Conservation (phyloP, 2,329 filamentous ascomycete genomes). For the Albifimbria verrucaria region DNA sequence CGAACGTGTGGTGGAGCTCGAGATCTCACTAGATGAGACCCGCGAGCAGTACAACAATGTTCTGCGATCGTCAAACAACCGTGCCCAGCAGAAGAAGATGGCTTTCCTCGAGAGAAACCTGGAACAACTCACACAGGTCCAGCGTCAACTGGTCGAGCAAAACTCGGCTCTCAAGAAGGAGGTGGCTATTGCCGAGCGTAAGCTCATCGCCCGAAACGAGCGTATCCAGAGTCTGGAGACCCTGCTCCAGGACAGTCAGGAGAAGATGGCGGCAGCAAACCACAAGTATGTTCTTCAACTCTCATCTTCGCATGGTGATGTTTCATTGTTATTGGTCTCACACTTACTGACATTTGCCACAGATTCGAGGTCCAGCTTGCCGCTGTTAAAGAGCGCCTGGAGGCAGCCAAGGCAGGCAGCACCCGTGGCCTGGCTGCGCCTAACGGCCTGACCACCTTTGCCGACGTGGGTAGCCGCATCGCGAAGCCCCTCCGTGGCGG, state of each 20-base stretch:
- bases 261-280: conserved; percentile 95
- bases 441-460: conserved; percentile 71
- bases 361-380: conserved; percentile 98
- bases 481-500: conserved; percentile 67
- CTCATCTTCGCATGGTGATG: too few relatives aligned
- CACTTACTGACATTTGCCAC: conserved; percentile 21
- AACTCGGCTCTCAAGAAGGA: conserved; percentile 98
- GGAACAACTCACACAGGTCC: conserved; percentile 95
- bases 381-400: conserved; percentile 95
- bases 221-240: conserved; percentile 91
- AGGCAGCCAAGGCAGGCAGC: conserved; percentile 88
- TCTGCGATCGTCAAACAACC: conserved; percentile 92
- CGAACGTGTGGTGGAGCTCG: conserved; percentile 94
- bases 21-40: conserved; percentile 96
- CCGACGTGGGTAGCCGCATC: conserved; percentile 61
- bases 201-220: conserved; percentile 94
- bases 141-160: conserved; percentile 96
- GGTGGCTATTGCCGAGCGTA: conserved; percentile 96
- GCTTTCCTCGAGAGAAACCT: conserved; percentile 97
- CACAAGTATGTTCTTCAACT: conserved; percentile 80
- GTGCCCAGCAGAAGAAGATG: conserved; percentile 99
- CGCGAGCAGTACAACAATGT: conserved; percentile 99
- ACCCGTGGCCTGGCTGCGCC: conserved; percentile 75
- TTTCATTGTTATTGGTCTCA: too few relatives aligned
- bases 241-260: conserved; percentile 92